Base-by-base conservation (phyloP, 2,329 filamentous ascomycete species). In the Fusarium circinatum region DNA sequence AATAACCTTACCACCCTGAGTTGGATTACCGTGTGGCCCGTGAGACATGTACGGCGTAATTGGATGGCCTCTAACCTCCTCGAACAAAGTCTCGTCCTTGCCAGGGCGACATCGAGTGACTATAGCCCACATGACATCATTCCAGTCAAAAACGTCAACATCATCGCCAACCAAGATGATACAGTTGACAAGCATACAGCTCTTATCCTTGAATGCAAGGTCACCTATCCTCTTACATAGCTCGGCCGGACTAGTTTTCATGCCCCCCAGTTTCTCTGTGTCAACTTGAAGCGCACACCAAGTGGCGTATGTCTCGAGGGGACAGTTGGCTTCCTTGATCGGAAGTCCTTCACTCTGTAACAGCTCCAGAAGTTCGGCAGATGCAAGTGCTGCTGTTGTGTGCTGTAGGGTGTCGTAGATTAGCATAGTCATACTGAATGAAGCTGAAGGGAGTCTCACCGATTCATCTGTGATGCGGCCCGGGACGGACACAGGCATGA, bases 391-490 rank as follows among this genome's bases (percentile, higher is more conserved):
- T 6, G 54, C 54, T 8, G 54, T 57, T 57, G 54, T 57, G n/a
- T 57, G 54, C 54, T 57, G 39, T 1, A 18, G 20, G 1, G 0
- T n/a, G 8, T 4, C 22, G 1, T 1, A 2, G 6, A 0, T 57
- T 17, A 57, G 28, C 7, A 44, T 34, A 9, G 11, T 36, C 34
- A 36, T 36, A 36, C 1, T 1, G 0, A 36, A 36, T 0, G 34
- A 17, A 0, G 34, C 26, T 26, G 17, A 5, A 20, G n/a, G 22
- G 18, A n/a, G n/a, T 34, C 39, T 58, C 4, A 62, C 59, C 10
- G 51, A 62, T 47, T 62, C 59, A 14, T 62, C 59, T 14, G 59
- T 62, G 17, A 62, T 56, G 9, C 59, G 39, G 1, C 59, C 51
- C 3, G 59, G 59, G 2, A 62, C 51, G 1, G 51, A 58, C n/a